phyloP scores from a whole-genome alignment of 768 basidiomycete species.

The Suillus spraguei region DNA sequence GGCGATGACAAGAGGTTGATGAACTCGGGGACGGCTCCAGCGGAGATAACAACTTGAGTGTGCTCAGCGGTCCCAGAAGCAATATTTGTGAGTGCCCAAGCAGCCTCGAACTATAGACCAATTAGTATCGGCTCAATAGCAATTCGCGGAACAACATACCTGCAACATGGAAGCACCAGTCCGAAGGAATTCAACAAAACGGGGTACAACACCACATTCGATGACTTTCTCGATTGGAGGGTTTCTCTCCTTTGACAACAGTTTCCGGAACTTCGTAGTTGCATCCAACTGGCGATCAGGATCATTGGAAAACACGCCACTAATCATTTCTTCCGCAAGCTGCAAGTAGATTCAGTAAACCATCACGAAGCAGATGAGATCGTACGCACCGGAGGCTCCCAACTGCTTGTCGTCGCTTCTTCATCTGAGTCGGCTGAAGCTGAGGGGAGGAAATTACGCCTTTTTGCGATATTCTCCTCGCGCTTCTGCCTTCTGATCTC shows the following conservation, averaged over 20 bases:
- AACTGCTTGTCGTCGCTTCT: conserved; percentile 65
- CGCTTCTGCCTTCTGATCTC: conserved; percentile 98
- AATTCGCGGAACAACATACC: conserved; percentile 42
- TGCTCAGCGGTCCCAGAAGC: conserved; percentile 98
- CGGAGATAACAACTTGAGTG: conserved; percentile 95
- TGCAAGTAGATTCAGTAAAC: conserved; percentile 32
- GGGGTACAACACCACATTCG: conserved; percentile 94
- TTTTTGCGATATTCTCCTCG: conserved; percentile 98
- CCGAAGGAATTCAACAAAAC: conserved; percentile 94
- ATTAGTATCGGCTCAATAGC: conserved; percentile 15
- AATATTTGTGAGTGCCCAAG: conserved; percentile 98
- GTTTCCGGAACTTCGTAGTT: conserved; percentile 97
- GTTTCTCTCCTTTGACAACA: conserved; percentile 99
- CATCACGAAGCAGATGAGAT: conserved; percentile 16
- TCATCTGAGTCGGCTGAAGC: conserved; percentile 88
- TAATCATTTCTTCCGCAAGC: conserved; percentile 91
- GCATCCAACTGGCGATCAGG: conserved; percentile 92
- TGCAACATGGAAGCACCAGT: conserved; percentile 83
- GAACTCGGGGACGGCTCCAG: conserved; percentile 94
- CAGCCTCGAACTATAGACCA: conserved; percentile 81
- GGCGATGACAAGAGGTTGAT: conserved; percentile 95
- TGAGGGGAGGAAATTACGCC: conserved; percentile 87
- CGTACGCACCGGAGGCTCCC: conserved; percentile 72
- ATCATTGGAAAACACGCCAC: conserved; percentile 90
- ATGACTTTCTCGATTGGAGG: conserved; percentile 99